These are phyloP conservation scores for Triadica sebifera DNA, from an alignment of 345 rosid genomes.

Conservation along the genomic window DNA sequence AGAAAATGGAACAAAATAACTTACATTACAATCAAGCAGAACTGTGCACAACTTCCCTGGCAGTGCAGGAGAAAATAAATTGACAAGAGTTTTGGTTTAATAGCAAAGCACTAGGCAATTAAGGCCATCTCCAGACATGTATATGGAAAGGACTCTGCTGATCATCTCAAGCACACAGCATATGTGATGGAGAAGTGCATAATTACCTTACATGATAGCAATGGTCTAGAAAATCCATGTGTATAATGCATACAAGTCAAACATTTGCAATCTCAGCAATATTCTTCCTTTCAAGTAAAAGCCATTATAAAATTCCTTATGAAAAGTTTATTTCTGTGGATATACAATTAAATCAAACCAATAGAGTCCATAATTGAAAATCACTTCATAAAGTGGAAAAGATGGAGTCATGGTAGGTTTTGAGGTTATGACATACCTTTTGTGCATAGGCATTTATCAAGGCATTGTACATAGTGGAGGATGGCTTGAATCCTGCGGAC, in stretches of 20 bases:
- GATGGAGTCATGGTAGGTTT: slow-evolving; percentile 7
- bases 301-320: not conserved
- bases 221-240: not conserved
- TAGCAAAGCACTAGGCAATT: not conserved
- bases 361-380: not conserved
- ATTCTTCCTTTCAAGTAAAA: not conserved
- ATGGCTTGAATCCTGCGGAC: slow-evolving; percentile 67
- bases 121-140: not conserved
- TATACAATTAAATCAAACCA: not conserved
- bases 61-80: not conserved
- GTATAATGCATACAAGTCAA: not conserved
- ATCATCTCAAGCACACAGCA: not conserved
- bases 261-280: not conserved
- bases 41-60: not conserved
- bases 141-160: not conserved
- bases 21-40: not conserved
- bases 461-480: slow-evolving; percentile 90
- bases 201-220: not conserved
- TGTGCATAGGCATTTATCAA: slow-evolving; percentile 96
- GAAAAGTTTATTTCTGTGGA: not conserved
- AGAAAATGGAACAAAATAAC: slow-evolving; percentile 7
- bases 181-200: not conserved
- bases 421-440: slow-evolving; percentile 52
- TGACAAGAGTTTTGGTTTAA: not conserved
- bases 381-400: not conserved